These are phyloP conservation scores for Biscutella auriculata DNA, from an alignment of 441 rosid genomes.

Conservation along the genomic window DNA sequence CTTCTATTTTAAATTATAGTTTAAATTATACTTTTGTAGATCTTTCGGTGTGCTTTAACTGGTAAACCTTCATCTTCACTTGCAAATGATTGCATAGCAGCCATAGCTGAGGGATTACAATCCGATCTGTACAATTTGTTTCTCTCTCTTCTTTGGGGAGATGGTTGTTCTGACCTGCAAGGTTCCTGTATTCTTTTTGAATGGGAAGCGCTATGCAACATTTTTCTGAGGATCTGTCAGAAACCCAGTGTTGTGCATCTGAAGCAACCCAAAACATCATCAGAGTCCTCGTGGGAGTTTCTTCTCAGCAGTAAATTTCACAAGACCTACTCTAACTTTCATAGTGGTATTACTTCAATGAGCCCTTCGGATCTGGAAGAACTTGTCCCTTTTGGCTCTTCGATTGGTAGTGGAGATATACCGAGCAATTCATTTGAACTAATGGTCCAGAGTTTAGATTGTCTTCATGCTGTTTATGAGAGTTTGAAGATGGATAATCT, in stretches of 20 bases:
- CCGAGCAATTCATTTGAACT: conserved; percentile 34
- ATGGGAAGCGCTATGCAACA: conserved; percentile 63
- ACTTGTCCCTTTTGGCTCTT: conserved; percentile 25
- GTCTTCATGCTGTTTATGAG: conserved; percentile 90
- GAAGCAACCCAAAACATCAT: conserved; percentile 24
- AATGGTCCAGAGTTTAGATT: conserved; percentile 55
- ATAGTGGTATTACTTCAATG: conserved; percentile 31
- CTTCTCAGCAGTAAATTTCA: conserved; percentile 80
- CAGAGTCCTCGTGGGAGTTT: conserved; percentile 74
- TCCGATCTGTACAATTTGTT: conserved; percentile 61
- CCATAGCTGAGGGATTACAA: conserved; percentile 84
- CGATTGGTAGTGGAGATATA: conserved; percentile 27
- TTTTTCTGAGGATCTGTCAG: conserved; percentile 56
- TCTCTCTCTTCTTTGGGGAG: conserved; percentile 83
- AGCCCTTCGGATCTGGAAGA: conserved; percentile 22
- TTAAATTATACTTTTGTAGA: conserved; percentile 31
- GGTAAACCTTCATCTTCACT: conserved; percentile 72
- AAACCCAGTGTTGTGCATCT: conserved; percentile 31
- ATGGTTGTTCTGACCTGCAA: conserved; percentile 37
- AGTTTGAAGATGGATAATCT: conserved; percentile 86
- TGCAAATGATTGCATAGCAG: conserved; percentile 78
- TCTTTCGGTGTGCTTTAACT: conserved; percentile 75
- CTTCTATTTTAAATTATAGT: neutral
- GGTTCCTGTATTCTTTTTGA: conserved; percentile 50
- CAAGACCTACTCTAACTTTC: conserved; percentile 44